A percentile compares a stretch with the other conserved stretches of the same genome.
phyloP scores from a whole-genome alignment of 495 filamentous ascomycete genomes.

The Bacidia rubella region DNA sequence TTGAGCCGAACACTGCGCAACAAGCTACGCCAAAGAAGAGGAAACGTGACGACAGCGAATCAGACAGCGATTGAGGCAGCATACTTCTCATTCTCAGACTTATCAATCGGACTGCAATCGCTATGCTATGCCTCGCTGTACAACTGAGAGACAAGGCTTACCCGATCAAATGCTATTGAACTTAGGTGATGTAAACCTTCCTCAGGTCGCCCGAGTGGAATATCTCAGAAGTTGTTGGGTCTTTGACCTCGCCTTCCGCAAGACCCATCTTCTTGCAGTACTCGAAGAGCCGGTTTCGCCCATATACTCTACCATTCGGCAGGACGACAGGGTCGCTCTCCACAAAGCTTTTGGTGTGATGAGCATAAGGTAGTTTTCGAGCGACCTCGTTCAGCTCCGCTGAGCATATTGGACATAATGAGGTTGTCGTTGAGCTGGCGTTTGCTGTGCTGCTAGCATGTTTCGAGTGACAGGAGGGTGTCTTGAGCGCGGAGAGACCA shows the following conservation, averaged over 20 bases:
- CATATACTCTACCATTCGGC: slow-evolving; percentile 79
- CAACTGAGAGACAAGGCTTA: background rate
- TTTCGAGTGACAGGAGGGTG: slow-evolving; percentile 77
- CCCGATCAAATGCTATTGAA: background rate
- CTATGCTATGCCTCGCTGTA: background rate
- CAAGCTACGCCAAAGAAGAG: slow-evolving; percentile 18
- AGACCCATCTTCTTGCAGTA: slow-evolving; percentile 63
- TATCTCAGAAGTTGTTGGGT: slow-evolving; percentile 62
- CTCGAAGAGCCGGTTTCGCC: slow-evolving; percentile 55
- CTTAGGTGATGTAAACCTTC: slow-evolving; percentile 73
- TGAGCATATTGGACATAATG: slow-evolving; percentile 87
- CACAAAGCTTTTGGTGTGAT: slow-evolving; percentile 84
- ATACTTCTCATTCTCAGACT: background rate
- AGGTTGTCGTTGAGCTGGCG: slow-evolving; percentile 42
- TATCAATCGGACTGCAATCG: background rate
- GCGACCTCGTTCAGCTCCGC: slow-evolving; percentile 90
- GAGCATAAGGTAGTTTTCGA: slow-evolving; percentile 76
- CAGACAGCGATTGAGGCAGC: slow-evolving; percentile 23
- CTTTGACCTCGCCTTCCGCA: slow-evolving; percentile 54
- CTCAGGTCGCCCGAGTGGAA: slow-evolving; percentile 48
- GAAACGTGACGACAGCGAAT: slow-evolving; percentile 33
- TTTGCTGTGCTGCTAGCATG: slow-evolving; percentile 45
- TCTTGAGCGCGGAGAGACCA: slow-evolving; percentile 88
- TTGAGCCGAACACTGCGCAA: slow-evolving; percentile 50
- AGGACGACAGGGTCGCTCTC: slow-evolving; percentile 76